Conservation (phyloP, 1,139 yeast species). For the Taiozyma onychis region DNA sequence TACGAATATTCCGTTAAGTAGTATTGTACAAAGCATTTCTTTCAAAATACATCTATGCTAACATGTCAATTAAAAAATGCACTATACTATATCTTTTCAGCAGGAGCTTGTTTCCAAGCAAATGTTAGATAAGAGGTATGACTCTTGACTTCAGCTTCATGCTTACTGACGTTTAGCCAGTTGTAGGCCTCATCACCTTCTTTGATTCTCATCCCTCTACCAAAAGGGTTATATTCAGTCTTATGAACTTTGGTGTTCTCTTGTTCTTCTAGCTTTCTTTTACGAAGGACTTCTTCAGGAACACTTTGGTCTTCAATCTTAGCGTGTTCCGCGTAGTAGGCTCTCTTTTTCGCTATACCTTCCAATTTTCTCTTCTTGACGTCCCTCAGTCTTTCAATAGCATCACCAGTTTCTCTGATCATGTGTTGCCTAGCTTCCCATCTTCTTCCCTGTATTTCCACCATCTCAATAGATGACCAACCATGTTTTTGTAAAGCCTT, state of each 20-base stretch:
- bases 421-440: constrained; percentile 92
- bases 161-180: constrained; percentile 80
- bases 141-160: constrained; percentile 81
- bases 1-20: background rate
- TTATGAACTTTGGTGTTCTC: constrained; percentile 31
- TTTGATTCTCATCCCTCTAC: constrained; percentile 62
- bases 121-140: constrained; percentile 94
- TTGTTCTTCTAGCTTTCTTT: constrained; percentile 23
- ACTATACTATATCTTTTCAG: background rate
- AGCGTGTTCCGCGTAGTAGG: constrained; percentile 26
- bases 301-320: constrained; percentile 13
- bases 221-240: constrained; percentile 84
- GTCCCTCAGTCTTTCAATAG: constrained; percentile 72
- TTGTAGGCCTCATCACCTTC: constrained; percentile 80
- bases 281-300: constrained; percentile 19
- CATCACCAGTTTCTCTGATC: constrained; percentile 79
- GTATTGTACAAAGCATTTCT: background rate
- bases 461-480: constrained; percentile 91
- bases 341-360: constrained; percentile 63
- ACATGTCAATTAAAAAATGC: background rate
- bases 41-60: background rate
- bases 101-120: constrained; percentile 44
- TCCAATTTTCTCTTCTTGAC: constrained; percentile 68
- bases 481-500: constrained; percentile 68
- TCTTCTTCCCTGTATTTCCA: constrained; percentile 77